Evolutionary conservation across 1,284 basidiomycete species (phyloP), one percentile per base, ranked within the genome.

Genomic region (Tilletia setariae): DNA sequence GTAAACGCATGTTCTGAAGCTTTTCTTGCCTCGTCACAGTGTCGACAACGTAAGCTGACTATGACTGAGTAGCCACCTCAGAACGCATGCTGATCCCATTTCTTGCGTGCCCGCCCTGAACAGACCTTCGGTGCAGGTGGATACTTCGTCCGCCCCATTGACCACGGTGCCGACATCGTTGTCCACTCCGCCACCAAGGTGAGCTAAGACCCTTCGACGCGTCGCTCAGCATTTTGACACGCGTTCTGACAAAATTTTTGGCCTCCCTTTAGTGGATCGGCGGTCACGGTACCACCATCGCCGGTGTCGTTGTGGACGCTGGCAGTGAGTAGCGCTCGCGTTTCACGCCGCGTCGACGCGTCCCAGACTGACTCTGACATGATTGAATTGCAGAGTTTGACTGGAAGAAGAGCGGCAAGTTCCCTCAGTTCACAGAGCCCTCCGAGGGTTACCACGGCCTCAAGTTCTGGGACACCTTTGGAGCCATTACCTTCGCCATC

Each of bases 241-340:
- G 9, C 32, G n/a, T 15, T 13, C 62, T 63, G 40, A 44, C 62
- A 42, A 35, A 23, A 43, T 16, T 7, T 28, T 15, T 63, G n/a
- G 19, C 7, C 21, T 63, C 19, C 7, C n/a, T 35, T 8, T 16
- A 63, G 40, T 94, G 92, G 92, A 92, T 94, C 65, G 90, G 91
- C 35, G 91, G 92, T 0, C 92, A 93, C 80, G 92, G 92, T 68
- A 94, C 90, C 1, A 92, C 91, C 30, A 92, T 94, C 64, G 92
- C 86, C 4, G 93, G 93, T 69, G 89, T 93, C 23, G 85, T 94
- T 71, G 82, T 94, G 66, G 92, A 93, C 81, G 87, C 88, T 28
- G 92, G 92, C 66, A 93, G 68, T 69, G 68, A 69, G 68, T 70
- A 21, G 15, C 64, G 6, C 53, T 30, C 28, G 46, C 16, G 46